A percentile compares a stretch with the other conserved stretches of the same genome.
Conservation (phyloP, 495 filamentous ascomycete species). For the Lepidopterella palustris region DNA sequence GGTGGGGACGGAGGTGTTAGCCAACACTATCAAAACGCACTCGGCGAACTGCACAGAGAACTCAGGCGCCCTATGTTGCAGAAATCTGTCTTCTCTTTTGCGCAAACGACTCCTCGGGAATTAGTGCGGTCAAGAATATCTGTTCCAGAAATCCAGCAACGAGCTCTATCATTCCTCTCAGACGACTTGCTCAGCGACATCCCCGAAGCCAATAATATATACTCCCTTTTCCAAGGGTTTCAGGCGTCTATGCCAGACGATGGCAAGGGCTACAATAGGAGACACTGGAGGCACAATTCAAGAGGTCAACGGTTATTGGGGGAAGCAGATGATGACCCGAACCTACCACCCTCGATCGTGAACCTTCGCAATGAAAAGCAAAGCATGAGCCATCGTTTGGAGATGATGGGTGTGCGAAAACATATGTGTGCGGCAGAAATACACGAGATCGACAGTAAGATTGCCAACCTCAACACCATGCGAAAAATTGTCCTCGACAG, state of each 20-base stretch:
- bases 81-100: conserved; percentile 80
- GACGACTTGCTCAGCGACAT: conserved; percentile 86
- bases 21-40: conserved; percentile 72
- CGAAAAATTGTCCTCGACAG: conserved; percentile 87
- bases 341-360: conserved; percentile 56
- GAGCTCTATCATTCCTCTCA: conserved; percentile 79
- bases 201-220: conserved; percentile 75
- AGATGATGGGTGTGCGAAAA: conserved; percentile 88
- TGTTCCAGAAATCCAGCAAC: conserved; percentile 86
- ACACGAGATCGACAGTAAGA: conserved; percentile 92
- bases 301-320: conserved; percentile 68
- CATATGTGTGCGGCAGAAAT: conserved; percentile 98
- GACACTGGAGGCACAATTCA: conserved; percentile 60
- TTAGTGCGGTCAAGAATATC: conserved; percentile 88
- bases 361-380: conserved; percentile 73
- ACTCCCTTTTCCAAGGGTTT: conserved; percentile 95
- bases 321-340: conserved; percentile 45
- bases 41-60: conserved; percentile 84
- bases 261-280: conserved; percentile 55
- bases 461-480: conserved; percentile 89
- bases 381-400: conserved; percentile 69
- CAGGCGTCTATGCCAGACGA: conserved; percentile 81
- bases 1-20: conserved; percentile 53
- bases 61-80: conserved; percentile 76
- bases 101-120: conserved; percentile 83